Evolutionary conservation across 2,329 filamentous ascomycete species (phyloP).

Genomic region (Fusarium marasasianum): DNA sequence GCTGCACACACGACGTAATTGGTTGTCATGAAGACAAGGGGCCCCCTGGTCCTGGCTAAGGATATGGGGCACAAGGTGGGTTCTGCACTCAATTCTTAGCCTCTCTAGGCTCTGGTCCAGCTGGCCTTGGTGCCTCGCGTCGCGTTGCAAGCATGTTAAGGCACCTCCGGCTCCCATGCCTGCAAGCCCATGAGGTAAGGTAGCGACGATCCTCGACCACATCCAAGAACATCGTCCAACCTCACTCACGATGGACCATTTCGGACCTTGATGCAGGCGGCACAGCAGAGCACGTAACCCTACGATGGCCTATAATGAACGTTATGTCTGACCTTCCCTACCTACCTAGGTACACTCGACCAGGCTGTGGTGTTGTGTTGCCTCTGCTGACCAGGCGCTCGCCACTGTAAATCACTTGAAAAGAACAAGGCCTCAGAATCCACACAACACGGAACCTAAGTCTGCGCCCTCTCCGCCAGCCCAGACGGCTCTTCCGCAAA

Average conservation of each 20-base stretch:
- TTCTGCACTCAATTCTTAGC: constrained; percentile 1
- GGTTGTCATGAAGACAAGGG: neutral
- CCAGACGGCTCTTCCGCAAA: constrained; percentile 12
- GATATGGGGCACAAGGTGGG: constrained; percentile 15
- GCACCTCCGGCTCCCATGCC: constrained; percentile 12
- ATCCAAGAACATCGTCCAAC: constrained; percentile 23
- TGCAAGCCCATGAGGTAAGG: neutral
- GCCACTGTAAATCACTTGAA: constrained; percentile 4
- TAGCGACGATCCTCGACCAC: constrained; percentile 28
- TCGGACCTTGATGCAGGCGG: constrained; percentile 25
- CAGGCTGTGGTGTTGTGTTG: neutral
- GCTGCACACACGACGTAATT: constrained; percentile 12
- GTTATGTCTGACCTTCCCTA: neutral
- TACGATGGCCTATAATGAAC: neutral
- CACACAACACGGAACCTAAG: neutral
- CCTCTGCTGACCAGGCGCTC: constrained; percentile 11
- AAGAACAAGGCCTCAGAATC: neutral
- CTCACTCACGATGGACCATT: constrained; percentile 23
- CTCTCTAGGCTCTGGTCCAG: constrained; percentile 17
- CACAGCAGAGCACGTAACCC: constrained; percentile 20
- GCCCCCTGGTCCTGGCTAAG: constrained; percentile 1
- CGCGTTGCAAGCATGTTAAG: constrained; percentile 22
- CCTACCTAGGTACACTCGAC: neutral
- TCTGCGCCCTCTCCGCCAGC: constrained; percentile 4
- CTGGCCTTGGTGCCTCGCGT: constrained; percentile 37